Evolutionary conservation across 306 rosid genomes (phyloP).

Genomic region (Psophocarpus tetragonolobus): DNA sequence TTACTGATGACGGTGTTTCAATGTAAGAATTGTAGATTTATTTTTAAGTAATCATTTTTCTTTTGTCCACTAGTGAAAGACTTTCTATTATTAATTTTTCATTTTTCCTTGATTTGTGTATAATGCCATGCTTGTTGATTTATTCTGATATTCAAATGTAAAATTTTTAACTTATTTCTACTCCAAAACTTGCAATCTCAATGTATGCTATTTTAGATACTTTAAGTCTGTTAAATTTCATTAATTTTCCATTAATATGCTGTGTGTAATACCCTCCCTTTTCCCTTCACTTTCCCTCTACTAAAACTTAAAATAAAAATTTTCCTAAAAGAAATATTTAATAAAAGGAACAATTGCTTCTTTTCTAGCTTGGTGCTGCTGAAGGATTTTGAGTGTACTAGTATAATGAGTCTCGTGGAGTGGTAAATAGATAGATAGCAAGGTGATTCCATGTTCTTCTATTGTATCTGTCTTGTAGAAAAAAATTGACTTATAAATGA

Average conservation of each 20-base stretch:
- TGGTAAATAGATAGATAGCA: background rate
- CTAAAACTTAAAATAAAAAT: background rate
- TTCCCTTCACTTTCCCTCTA: background rate
- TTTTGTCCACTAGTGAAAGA: background rate
- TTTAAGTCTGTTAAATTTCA: background rate
- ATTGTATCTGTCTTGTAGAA: background rate
- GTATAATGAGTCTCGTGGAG: slow-evolving; percentile 11
- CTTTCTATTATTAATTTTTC: slow-evolving; percentile 20
- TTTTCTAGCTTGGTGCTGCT: background rate
- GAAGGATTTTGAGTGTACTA: slow-evolving; percentile 10
- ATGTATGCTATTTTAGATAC: background rate
- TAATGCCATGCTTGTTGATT: slow-evolving; percentile 30
- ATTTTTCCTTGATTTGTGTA: slow-evolving; percentile 19
- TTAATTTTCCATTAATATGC: background rate
- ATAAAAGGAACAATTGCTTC: background rate
- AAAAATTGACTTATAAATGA: background rate
- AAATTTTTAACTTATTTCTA: slow-evolving; percentile 1
- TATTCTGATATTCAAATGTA: slow-evolving; percentile 27
- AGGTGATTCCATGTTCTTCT: slow-evolving; percentile 15
- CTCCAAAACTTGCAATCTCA: slow-evolving; percentile 7
- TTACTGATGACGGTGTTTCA: slow-evolving; percentile 95
- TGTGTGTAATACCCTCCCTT: background rate
- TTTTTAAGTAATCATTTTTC: background rate
- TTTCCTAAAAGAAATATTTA: background rate
- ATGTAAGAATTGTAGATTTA: slow-evolving; percentile 60